Evolutionary conservation across 805 yeast species (phyloP), one percentile per base, ranked within the genome.

Genomic region (Maudiozyma pseudohumilis): DNA sequence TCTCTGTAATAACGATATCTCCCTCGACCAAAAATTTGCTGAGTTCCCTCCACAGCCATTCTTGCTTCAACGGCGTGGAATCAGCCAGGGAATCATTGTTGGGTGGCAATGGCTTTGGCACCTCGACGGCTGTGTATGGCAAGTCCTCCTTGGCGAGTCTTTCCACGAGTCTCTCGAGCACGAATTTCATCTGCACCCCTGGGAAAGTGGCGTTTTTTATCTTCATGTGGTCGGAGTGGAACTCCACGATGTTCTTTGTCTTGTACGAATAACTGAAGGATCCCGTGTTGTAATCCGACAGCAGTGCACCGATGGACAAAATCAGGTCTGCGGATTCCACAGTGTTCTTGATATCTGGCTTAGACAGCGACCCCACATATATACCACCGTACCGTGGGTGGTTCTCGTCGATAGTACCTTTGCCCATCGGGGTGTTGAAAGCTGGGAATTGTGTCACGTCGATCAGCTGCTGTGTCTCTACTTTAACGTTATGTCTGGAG

Each of bases 241-340:
- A 75, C 63, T 77, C 84, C 44, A 77, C 70, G 45, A 77, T 70
- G 57, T 77, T 77, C 52, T 68, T 73, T 40, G 84, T 77, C 52
- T 71, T 69, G 62, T 75, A 75, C 26, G 74, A 67, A 59, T 77
- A 77, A 10, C 81, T 72, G 63, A 77, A 77, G 2, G 88, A 77
- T 50, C 89, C 89, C 27, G 89, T 81, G 66, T 80, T 82, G 72
- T 78, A 81, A 61, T 82, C 92, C 20, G 87, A 80, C 47, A 81
- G 63, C 55, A 81, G 63, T 22, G 84, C 83, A 56, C 92, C 92
- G 40, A 81, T 66, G 11, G 86, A 76, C 36, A 82, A 56, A 27
- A 81, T 68, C 55, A 80, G 66, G 60, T 81, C 92, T n/a, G 85
- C 65, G 22, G 66, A 51, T 56, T 80, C 86, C 31, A 79, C 84